phyloP scores from a whole-genome alignment of 139 green algal genomes.

The Closterium sp. region DNA sequence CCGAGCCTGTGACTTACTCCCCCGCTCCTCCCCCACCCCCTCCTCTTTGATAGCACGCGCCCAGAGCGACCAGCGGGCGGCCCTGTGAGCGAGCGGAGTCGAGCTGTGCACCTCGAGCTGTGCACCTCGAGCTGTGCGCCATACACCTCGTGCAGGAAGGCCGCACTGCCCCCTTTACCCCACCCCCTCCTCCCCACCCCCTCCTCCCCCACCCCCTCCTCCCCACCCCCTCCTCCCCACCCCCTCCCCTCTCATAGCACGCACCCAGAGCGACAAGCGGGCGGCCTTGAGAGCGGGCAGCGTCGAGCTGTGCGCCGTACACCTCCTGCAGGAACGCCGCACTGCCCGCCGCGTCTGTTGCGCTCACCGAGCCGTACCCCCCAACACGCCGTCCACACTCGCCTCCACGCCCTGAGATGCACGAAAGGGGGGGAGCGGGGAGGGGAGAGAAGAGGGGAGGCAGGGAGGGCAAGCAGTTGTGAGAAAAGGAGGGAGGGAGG shows the following conservation, averaged over 20 bases:
- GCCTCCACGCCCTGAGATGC: conserved; percentile 27
- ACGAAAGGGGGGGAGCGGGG: neutral
- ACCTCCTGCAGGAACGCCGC: conserved; percentile 33
- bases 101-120: too few relatives aligned
- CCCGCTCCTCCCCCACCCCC: too few relatives aligned
- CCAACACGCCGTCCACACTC: conserved; percentile 51
- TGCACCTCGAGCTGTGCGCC: too few relatives aligned
- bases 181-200: neutral
- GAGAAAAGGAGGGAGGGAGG: neutral
- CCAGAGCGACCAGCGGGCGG: neutral
- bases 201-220: neutral
- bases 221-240: too few relatives aligned
- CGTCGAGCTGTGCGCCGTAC: conserved; percentile 13
- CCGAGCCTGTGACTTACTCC: too few relatives aligned
- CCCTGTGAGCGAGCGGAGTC: neutral
- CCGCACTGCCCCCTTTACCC: conserved; percentile 17
- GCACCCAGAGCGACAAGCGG: conserved; percentile 12
- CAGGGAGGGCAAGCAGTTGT: neutral
- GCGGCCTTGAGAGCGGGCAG: neutral
- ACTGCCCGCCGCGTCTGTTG: conserved; percentile 67
- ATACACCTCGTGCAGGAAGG: conserved; percentile 37
- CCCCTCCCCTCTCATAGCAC: too few relatives aligned
- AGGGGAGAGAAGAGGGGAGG: neutral
- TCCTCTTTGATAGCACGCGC: neutral
- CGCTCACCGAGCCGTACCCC: conserved; percentile 74